Conservation (phyloP, 1,284 basidiomycete genomes). For the Vanrija humicola region DNA sequence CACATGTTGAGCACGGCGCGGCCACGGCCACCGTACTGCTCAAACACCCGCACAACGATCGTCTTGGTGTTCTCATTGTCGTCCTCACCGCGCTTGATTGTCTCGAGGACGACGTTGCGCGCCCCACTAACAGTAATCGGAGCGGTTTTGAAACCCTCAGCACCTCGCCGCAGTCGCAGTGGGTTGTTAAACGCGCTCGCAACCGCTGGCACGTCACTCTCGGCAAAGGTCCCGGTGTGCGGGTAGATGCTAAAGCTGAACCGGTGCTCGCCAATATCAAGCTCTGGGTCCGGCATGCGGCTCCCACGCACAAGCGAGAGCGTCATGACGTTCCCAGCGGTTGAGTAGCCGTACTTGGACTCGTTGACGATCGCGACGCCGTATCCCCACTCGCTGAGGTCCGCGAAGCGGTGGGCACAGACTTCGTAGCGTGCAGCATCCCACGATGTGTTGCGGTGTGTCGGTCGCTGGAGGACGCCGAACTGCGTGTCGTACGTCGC, state of each 20-base stretch:
- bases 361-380: conserved; percentile 85
- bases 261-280: conserved; percentile 56
- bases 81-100: conserved; percentile 82
- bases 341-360: conserved; percentile 67
- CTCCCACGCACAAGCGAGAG: conserved; percentile 81
- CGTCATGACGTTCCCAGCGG: conserved; percentile 45
- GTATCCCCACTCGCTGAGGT: conserved; percentile 62
- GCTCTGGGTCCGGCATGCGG: conserved; percentile 69
- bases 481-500: conserved; percentile 57
- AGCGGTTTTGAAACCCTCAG: no score
- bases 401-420: conserved; percentile 66
- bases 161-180: not conserved
- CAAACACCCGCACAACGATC: conserved; percentile 75
- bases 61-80: conserved; percentile 56
- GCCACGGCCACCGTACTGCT: conserved; percentile 81
- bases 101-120: conserved; percentile 77
- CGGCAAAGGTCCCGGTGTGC: conserved; percentile 64
- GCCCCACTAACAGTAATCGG: conserved; percentile 47
- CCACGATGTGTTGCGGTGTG: conserved; percentile 88
- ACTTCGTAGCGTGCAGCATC: conserved; percentile 61
- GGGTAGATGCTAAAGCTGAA: conserved; percentile 84
- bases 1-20: conserved; percentile 55
- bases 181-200: conserved; percentile 43
- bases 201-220: no score
- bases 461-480: conserved; percentile 80